Evolutionary conservation across 352 stramenopile species (phyloP), one percentile per base, ranked within the genome.

Genomic region (Pythium grandisporangium): DNA sequence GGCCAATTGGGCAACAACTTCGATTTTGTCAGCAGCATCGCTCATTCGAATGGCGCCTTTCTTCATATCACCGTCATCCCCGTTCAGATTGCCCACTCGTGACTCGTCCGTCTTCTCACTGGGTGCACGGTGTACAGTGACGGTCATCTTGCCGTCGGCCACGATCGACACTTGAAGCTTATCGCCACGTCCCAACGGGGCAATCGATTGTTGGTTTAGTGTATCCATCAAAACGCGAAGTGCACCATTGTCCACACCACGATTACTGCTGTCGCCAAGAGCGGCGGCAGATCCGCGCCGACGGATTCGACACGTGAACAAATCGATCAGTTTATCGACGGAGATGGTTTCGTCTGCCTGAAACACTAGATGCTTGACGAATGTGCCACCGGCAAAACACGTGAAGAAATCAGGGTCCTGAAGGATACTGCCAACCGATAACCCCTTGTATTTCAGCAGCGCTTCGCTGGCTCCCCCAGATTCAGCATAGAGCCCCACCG

Each of bases 381-480:
- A 91, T 10, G 60, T 53, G 19, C 77, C 68, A 19, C 55, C 54
- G 2, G 72, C 66, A 30, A 91, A 91, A 6, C 65, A 68, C 24
- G 53, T 56, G 36, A 84, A 86, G 45, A 84, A 91, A 47, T 91
- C 68, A 0, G 70, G 73, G 37, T 91, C 72, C 26, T 86, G 68
- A 1, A 85, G 45, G 29, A 91, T 82, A 41, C 77, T 88, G 10
- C 77, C 77, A 8, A 88, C 66, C 0, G 74, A 88, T 10, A 88
- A 46, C 0, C 77, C 77, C 48, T 91, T 91, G 56, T 85, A 91
- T 58, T 84, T 86, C 22, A 91, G 59, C 30, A 91, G 50, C 14
- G 61, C 60, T 35, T 85, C 72, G 39, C 64, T 81, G 3, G 71
- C 65, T 5, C 55, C 61, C 22, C 61, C 68, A 6, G 77, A 64